These are phyloP conservation scores for Inosperma sp. DNA, from an alignment of 768 basidiomycete species.

Conservation along the genomic window DNA sequence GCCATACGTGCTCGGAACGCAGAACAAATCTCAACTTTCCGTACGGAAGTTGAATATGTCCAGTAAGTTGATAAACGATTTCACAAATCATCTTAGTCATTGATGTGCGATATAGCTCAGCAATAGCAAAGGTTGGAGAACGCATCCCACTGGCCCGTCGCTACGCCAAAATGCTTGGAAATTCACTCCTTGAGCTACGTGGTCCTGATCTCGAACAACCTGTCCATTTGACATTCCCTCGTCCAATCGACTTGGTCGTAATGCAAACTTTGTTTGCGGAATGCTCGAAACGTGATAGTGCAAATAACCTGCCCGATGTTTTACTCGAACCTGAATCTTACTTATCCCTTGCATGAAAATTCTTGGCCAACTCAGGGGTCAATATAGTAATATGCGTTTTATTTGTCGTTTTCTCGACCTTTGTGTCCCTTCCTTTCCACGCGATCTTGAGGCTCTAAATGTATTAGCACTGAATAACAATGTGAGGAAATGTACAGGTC, in stretches of 20 bases:
- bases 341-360: constrained; percentile 26
- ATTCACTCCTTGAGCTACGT: constrained; percentile 39
- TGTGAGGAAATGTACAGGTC: no score
- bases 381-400: no score
- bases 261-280: constrained; percentile 32
- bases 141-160: constrained; percentile 63
- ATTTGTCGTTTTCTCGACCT: no score
- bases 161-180: constrained; percentile 54
- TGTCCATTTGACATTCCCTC: constrained; percentile 32
- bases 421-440: no score
- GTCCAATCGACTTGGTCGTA: constrained; percentile 28
- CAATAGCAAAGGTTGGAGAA: constrained; percentile 59
- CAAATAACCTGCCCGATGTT: constrained; percentile 29
- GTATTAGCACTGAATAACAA: no score
- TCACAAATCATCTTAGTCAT: not conserved
- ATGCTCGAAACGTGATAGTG: constrained; percentile 21
- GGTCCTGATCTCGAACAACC: constrained; percentile 28
- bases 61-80: constrained; percentile 39
- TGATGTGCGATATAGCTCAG: constrained; percentile 36
- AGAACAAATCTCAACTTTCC: constrained; percentile 56
- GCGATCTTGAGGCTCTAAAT: no score
- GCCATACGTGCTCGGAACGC: constrained; percentile 52
- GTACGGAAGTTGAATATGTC: constrained; percentile 64
- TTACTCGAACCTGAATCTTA: constrained; percentile 36
- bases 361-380: no score